Evolutionary conservation across 768 basidiomycete genomes (phyloP), one percentile per base, ranked within the genome.

Genomic region (Rhodosporidiobolus odoratus): DNA sequence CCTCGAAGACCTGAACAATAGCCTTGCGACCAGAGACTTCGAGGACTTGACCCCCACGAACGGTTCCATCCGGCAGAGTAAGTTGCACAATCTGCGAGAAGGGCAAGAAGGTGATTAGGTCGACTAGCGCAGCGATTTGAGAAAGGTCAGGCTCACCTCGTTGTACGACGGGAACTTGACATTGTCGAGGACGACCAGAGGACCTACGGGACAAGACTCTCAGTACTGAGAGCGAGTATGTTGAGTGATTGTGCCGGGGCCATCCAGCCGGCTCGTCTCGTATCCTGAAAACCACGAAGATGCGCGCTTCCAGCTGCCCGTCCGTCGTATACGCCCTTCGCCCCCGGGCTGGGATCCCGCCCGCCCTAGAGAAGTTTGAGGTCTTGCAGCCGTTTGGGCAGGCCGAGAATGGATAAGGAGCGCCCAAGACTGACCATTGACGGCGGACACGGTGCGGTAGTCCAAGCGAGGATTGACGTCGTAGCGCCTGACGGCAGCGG

Each of bases 161-260:
- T 97, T 97, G 84, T 96, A 98, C 30, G 93, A 91, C 9, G 94
- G 89, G 80, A 96, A 97, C 92, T 96, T 96, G 85, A 99, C 95
- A 79, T 98, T 97, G 82, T 99, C 95, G 74, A 99, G 83, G 21
- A 99, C 88, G 68, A 99, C 96, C 62, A 99, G 84, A 54, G 95
- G 96, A 54, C 95, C 74, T 75, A 45, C 25, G 1, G 4, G 12
- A 21, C 4, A 27, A 1, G 94, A 65, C 25, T 38, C 0, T 53
- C 25, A 70, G 59, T 53, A n/a, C 25, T 58, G 57, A 35, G 27
- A 43, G 38, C 41, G 10, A 57, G 25, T 9, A 38, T 57, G 15
- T 13, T 21, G 45, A 58, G 37, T 21, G 50, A 6, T 2, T 4
- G 30, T 13, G 30, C 40, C 38, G 37, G 21, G 7, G 7, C 38